These are phyloP conservation scores for Colletotrichum navitas DNA, from an alignment of 2,329 filamentous ascomycete genomes.

Conservation along the genomic window DNA sequence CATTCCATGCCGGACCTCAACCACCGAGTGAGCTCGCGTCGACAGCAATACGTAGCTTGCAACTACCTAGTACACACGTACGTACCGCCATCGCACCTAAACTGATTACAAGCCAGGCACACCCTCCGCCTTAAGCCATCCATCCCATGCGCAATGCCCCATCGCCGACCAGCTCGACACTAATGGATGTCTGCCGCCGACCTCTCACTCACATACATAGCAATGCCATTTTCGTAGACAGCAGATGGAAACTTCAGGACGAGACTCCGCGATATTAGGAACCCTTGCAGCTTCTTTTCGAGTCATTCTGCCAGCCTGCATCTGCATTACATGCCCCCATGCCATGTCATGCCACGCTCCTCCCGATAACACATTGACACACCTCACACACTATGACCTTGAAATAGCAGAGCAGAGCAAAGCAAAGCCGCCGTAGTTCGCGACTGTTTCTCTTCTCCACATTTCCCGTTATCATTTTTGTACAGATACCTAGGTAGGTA, in stretches of 20 bases:
- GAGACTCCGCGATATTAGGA: conserved; percentile 19
- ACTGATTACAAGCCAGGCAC: conserved; percentile 26
- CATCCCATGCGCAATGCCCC: conserved; percentile 4
- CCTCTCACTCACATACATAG: neutral
- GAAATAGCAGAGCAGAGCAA: neutral
- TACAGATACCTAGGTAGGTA: too few relatives aligned
- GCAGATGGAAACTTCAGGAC: conserved; percentile 13
- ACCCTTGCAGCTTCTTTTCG: conserved; percentile 22
- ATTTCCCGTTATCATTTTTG: conserved; percentile 13
- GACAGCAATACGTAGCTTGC: conserved; percentile 10
- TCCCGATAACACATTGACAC: conserved; percentile 17
- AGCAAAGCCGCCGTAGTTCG: conserved; percentile 6
- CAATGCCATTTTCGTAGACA: conserved; percentile 1
- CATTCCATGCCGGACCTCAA: neutral
- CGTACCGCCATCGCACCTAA: neutral
- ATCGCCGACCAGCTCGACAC: conserved; percentile 3
- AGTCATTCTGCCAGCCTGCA: conserved; percentile 33
- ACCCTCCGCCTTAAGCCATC: neutral
- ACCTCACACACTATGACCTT: conserved; percentile 8
- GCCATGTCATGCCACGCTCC: neutral
- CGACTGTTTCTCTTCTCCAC: conserved; percentile 25
- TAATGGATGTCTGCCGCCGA: conserved; percentile 3
- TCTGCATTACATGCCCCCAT: conserved; percentile 5
- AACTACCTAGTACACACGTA: neutral
- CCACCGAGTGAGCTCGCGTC: conserved; percentile 18